A percentile compares a stretch with the other conserved stretches of the same genome.
These are phyloP conservation scores for Hemileia vastatrix DNA, from an alignment of 1,284 basidiomycete genomes.

Conservation along the genomic window DNA sequence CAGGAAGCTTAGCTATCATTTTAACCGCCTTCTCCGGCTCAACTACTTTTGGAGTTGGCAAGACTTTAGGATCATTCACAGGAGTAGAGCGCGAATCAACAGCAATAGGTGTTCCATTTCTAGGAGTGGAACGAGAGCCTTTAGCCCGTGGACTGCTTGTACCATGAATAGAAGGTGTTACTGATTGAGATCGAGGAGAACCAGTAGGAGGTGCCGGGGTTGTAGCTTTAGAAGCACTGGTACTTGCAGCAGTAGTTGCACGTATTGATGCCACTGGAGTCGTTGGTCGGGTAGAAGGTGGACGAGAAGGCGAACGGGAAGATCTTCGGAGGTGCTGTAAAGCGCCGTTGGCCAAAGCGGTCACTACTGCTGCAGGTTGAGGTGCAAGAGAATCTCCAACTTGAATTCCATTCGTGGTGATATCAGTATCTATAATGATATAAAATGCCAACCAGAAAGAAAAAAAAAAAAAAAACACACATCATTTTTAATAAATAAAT, in stretches of 20 bases:
- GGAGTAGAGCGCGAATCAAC: not conserved
- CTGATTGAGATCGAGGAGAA: not conserved
- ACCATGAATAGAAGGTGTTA: not conserved
- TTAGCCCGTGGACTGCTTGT: not conserved
- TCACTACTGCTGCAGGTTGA: not conserved
- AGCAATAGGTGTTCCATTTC: not conserved
- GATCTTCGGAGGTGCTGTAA: conserved; percentile 9
- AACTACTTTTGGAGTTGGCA: not conserved
- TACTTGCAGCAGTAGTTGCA: not conserved
- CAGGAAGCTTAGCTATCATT: not conserved
- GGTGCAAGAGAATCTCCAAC: not conserved
- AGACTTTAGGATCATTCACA: not conserved
- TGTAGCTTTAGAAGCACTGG: not conserved
- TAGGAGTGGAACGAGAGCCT: not conserved
- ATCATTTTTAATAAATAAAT: not conserved
- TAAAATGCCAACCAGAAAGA: not conserved
- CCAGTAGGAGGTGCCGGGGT: conserved; percentile 1
- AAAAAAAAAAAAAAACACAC: not conserved
- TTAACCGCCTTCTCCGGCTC: not conserved
- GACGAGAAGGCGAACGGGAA: conserved; percentile 17
- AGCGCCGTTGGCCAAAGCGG: not conserved
- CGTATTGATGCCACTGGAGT: too few relatives aligned
- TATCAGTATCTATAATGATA: not conserved
- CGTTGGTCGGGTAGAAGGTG: not conserved
- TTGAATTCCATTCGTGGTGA: not conserved